Base-by-base conservation (phyloP, 441 rosid genomes). In the Euphorbia celastroides region DNA sequence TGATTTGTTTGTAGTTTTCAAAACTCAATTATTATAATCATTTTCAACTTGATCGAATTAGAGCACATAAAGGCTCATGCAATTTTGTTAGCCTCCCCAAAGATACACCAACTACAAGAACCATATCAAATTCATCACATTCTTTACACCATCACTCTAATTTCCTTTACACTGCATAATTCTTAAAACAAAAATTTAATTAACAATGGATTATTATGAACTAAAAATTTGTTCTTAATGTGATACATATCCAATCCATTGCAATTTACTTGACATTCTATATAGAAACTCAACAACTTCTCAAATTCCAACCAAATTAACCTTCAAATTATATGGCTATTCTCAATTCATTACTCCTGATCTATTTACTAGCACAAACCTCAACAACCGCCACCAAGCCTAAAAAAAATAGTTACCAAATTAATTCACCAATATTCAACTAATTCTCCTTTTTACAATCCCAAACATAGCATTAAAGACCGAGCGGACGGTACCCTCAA, bases 371-470 rank as follows among this genome's bases (percentile, higher is more conserved):
- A 12, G 7, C 48, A 14, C 54, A 34, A 14, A 34, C 13, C 48
- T 38, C 52, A 16, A 22, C 34, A 30, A 51, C 60, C 55, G 55
- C 66, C 20, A 16, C 54, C n/a, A 66, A 61, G 26, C 64, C 64
- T 38, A 5, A 64, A 32, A 34, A 28, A 20, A 23, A 12, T 72
- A 5, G 54, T 67, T 3, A 31, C 63, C 5, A 62, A 48, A 14
- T 57, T 72, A 16, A 41, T 66, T 12, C 67, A 66, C 19, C 36
- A 25, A 0, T 41, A 55, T 31, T 61, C 64, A 7, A 4, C 66
- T 16, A n/a, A 61, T 2, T 65, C 60, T 34, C 50, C 50, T 12
- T 34, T 1, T 12, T 17, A 66, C 34, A 62, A 62, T 41, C 57
- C 36, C 1, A 58, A 36, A 1, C 28, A 66, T 34, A 13, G 16